Base-by-base conservation (phyloP, 2,329 filamentous ascomycete species). In the Fusarium protoensiforme region DNA sequence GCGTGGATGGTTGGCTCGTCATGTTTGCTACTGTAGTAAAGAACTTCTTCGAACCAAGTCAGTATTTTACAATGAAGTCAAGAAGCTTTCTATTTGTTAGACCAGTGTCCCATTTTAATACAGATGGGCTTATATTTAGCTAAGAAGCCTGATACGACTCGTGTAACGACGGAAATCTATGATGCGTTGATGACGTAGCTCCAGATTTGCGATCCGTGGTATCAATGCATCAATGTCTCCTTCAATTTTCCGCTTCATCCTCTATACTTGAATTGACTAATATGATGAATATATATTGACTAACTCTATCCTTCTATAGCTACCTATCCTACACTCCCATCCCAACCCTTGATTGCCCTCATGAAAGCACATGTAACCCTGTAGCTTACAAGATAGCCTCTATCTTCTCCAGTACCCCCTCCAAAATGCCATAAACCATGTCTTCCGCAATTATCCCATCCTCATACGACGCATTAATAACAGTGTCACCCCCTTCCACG, bases 391-490 rank as follows among this genome's bases (percentile, higher is more conserved):
- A 2, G 1, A 68, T 31, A 3, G 56, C 39, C 10, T 70, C 65
- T 7, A 68, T 68, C 20, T 36, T 65, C 33, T 68, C 36, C 18
- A 70, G 4, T 2, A 61, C 59, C 7, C 39, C 51, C 6, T 71
- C 18, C n/a, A 71, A 48, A 16, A 67, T 51, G 5, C 48, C 56
- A n/a, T 39, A 53, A 3, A 66, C 66, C 63, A 71, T 41, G 2
- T 69, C 66, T 16, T 48, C 48, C 1, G 24, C 8, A 9, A 71
- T 14, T 0, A 71, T 35, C 3, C 64, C 71, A 18, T 74, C 61
- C 11, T 75, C 65, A 24, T 65, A 75, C 13, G 43, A 61, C 1
- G 71, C 72, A 14, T 57, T 63, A 9, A 75, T 64, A 1, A 70
- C 35, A 1, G 72, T 75, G 4, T 72, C 65, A 1, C 72, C 64